Conservation (phyloP, 805 yeast genomes). For the Metschnikowia cerradonensis region DNA sequence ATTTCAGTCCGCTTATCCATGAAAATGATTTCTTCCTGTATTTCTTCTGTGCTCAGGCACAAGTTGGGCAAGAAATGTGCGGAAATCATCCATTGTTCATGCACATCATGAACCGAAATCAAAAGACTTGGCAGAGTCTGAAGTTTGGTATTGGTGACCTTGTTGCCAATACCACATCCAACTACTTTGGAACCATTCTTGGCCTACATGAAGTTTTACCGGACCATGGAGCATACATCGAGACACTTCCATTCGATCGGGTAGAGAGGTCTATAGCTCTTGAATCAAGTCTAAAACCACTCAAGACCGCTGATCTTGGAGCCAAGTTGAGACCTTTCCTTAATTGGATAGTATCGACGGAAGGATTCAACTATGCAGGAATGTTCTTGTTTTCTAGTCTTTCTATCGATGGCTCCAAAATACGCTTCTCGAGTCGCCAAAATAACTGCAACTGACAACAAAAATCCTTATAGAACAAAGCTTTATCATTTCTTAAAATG, state of each 20-base stretch:
- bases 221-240: neutral
- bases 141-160: constrained; percentile 4
- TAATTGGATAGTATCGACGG: constrained; percentile 13
- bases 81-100: neutral
- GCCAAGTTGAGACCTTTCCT: constrained; percentile 2
- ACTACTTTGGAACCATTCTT: constrained; percentile 10
- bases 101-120: neutral
- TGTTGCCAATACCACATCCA: constrained; percentile 4
- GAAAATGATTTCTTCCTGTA: constrained; percentile 12
- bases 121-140: neutral
- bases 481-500: neutral
- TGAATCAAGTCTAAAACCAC: neutral
- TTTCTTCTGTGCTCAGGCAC: constrained; percentile 6
- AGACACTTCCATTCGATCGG: constrained; percentile 9
- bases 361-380: constrained; percentile 10
- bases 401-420: neutral
- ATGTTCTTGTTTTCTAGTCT: constrained; percentile 9
- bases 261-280: constrained; percentile 8
- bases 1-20: constrained; percentile 6
- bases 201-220: neutral
- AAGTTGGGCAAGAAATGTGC: neutral
- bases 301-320: constrained; percentile 2
- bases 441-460: neutral
- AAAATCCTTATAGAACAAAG: neutral
- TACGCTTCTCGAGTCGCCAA: neutral